Evolutionary conservation across 2,329 filamentous ascomycete genomes (phyloP).

Genomic region (Hymenoscyphus occultus): DNA sequence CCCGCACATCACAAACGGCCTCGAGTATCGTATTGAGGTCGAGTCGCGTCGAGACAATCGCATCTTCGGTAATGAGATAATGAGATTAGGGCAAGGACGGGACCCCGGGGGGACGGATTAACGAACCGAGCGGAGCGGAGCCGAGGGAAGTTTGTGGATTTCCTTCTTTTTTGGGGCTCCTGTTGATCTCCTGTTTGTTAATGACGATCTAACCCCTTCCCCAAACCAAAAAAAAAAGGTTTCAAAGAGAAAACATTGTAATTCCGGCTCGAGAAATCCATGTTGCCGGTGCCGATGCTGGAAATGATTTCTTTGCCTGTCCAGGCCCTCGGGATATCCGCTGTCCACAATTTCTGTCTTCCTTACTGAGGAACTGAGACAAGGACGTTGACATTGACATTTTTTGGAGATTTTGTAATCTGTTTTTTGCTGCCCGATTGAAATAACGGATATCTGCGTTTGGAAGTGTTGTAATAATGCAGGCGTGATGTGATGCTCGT

Average conservation of each 20-base stretch:
- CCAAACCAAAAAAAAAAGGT: background rate
- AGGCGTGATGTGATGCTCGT: background rate
- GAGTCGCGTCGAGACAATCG: too few species aligned
- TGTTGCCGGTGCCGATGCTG: background rate
- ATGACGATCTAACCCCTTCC: background rate
- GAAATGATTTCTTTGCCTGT: background rate
- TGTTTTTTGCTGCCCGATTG: background rate
- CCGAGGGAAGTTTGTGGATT: background rate
- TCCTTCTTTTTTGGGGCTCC: background rate
- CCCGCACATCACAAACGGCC: too few species aligned
- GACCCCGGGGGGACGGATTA: background rate
- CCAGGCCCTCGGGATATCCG: constrained; percentile 6
- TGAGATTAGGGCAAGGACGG: too few species aligned
- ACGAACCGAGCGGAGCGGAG: background rate
- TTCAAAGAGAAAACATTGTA: background rate
- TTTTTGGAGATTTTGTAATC: too few species aligned
- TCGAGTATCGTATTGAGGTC: too few species aligned
- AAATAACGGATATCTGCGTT: background rate
- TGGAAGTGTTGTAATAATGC: background rate
- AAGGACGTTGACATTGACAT: background rate
- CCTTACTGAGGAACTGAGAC: background rate
- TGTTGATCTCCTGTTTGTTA: background rate
- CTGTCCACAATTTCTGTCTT: background rate
- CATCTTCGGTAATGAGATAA: too few species aligned
- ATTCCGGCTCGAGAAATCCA: background rate